A percentile compares a stretch with the other conserved stretches of the same genome.
phyloP scores from a whole-genome alignment of 2,329 filamentous ascomycete genomes.

The Pseudopithomyces chartarum region DNA sequence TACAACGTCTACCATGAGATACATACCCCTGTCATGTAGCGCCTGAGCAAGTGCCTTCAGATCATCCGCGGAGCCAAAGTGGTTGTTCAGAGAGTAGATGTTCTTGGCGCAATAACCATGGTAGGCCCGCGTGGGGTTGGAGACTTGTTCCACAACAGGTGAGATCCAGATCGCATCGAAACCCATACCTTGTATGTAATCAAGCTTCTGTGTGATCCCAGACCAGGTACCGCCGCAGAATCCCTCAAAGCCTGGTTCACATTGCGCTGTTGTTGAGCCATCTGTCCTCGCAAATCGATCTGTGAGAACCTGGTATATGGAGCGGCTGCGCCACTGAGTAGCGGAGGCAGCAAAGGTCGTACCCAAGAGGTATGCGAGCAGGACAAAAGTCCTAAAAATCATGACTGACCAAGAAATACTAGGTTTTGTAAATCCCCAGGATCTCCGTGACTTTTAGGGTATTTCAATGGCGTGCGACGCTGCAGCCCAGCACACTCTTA shows the following conservation, averaged over 20 bases:
- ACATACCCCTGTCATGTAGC: constrained; percentile 63
- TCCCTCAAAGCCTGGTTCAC: constrained; percentile 33
- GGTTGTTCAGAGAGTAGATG: constrained; percentile 59
- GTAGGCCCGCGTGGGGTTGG: constrained; percentile 45
- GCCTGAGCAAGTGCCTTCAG: constrained; percentile 61
- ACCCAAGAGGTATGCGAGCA: background rate
- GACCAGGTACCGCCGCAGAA: constrained; percentile 55
- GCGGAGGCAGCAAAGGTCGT: constrained; percentile 30
- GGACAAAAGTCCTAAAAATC: background rate
- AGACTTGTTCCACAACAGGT: constrained; percentile 51
- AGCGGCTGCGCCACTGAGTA: constrained; percentile 44
- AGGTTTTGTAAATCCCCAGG: too few relatives aligned
- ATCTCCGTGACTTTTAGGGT: background rate
- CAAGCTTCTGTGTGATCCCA: constrained; percentile 49
- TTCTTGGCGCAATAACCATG: constrained; percentile 60
- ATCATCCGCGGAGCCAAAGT: constrained; percentile 65
- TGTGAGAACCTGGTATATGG: constrained; percentile 51
- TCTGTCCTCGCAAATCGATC: constrained; percentile 49
- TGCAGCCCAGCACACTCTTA: background rate
- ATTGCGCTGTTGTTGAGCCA: constrained; percentile 46
- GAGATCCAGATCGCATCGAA: constrained; percentile 56
- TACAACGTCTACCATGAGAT: constrained; percentile 66
- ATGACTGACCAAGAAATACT: background rate
- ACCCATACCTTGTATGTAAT: constrained; percentile 55
- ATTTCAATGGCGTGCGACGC: background rate